Conservation (phyloP, 2,329 filamentous ascomycete species). For the Colletotrichum phormii region DNA sequence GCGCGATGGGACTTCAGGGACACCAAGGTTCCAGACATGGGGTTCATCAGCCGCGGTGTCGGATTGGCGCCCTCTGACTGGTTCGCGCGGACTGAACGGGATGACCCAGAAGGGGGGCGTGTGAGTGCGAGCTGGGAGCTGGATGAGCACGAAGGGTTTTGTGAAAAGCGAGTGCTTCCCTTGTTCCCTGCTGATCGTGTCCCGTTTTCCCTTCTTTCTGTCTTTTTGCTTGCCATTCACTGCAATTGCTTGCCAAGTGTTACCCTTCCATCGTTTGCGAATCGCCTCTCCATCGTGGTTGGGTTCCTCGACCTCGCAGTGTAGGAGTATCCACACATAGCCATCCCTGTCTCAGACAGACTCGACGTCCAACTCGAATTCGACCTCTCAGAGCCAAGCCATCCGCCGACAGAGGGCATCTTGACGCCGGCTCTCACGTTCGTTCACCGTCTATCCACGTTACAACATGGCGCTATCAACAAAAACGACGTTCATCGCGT, state of each 20-base stretch:
- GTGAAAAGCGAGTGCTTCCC: conserved; percentile 2
- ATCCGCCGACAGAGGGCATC: too few relatives aligned
- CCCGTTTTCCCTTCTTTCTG: not conserved
- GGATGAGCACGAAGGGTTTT: not conserved
- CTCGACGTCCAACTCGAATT: not conserved
- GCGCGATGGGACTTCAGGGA: not conserved
- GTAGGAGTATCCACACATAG: too few relatives aligned
- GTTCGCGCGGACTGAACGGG: not conserved
- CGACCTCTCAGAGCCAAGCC: not conserved
- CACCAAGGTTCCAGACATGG: not conserved
- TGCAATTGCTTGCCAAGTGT: not conserved
- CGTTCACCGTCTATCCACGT: not conserved
- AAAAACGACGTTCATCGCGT: conserved; percentile 31
- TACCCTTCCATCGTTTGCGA: not conserved
- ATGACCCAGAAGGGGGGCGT: not conserved
- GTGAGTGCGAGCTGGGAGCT: not conserved
- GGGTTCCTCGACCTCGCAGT: not conserved
- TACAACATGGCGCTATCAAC: conserved; percentile 4
- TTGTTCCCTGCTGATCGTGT: not conserved
- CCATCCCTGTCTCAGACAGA: not conserved
- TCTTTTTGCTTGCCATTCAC: not conserved
- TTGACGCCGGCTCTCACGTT: not conserved
- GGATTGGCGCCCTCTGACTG: not conserved
- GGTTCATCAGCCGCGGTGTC: not conserved
- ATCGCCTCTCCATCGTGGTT: not conserved